Conservation (phyloP, 352 stramenopile genomes). For the Aphanomyces euteiches region DNA sequence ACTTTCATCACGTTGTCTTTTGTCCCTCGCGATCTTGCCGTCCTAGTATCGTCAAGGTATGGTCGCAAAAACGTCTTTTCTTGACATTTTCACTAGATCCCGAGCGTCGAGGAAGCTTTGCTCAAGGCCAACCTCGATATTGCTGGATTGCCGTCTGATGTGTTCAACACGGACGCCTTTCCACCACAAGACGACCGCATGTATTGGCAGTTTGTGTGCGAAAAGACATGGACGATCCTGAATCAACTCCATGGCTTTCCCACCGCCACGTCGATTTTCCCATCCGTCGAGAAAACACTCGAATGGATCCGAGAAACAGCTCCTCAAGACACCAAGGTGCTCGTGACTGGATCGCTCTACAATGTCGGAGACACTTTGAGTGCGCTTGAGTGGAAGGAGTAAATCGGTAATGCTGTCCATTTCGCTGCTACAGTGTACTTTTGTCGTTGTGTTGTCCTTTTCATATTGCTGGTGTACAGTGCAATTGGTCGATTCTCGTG, state of each 20-base stretch:
- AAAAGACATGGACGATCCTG: slow-evolving; percentile 20
- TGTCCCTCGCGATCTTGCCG: slow-evolving; percentile 60
- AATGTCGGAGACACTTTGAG: slow-evolving; percentile 61
- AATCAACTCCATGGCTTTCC: slow-evolving; percentile 6
- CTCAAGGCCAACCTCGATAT: slow-evolving; percentile 44
- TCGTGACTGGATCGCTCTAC: slow-evolving; percentile 77
- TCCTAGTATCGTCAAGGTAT: slow-evolving; percentile 62
- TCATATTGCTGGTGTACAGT: no score
- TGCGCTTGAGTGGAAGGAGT: slow-evolving; percentile 60
- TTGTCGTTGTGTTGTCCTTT: no score
- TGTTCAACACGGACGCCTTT: slow-evolving; percentile 55
- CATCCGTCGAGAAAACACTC: slow-evolving; percentile 1
- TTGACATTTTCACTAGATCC: slow-evolving; percentile 39
- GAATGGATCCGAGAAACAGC: slow-evolving; percentile 1
- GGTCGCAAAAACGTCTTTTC: slow-evolving; percentile 39
- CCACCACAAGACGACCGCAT: slow-evolving; percentile 36
- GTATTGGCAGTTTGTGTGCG: slow-evolving; percentile 20
- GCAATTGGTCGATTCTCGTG: no score
- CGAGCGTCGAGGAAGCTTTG: slow-evolving; percentile 39
- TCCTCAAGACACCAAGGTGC: slow-evolving; percentile 46
- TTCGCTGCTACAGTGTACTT: background rate
- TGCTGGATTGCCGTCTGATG: slow-evolving; percentile 36
- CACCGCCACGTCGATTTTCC: background rate
- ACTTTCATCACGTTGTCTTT: slow-evolving; percentile 75
- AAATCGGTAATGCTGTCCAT: background rate